Conservation (phyloP, 805 yeast genomes). For the Geotrichum ghanense region DNA sequence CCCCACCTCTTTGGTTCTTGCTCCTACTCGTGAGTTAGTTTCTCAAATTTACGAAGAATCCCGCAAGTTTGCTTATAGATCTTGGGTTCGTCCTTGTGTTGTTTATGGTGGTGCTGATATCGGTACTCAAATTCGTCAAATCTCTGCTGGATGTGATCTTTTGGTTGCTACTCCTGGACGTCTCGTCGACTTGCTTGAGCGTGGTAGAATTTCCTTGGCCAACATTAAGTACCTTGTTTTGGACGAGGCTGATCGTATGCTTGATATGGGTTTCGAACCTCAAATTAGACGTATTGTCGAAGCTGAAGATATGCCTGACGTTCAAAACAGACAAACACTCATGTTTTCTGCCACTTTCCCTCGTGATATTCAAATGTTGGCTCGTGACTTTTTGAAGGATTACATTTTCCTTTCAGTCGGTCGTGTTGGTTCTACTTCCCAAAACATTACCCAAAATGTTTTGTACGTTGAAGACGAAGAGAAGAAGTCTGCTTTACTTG, state of each 20-base stretch:
- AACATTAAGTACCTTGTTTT: slow-evolving; percentile 89
- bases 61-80: slow-evolving; percentile 89
- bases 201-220: slow-evolving; percentile 82
- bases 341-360: slow-evolving; percentile 99
- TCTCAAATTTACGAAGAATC: slow-evolving; percentile 95
- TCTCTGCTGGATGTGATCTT: slow-evolving; percentile 89
- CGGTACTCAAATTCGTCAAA: slow-evolving; percentile 72
- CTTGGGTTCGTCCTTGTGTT: slow-evolving; percentile 95
- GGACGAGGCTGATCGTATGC: slow-evolving; percentile 99
- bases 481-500: slow-evolving; percentile 81
- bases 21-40: slow-evolving; percentile 98
- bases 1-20: slow-evolving; percentile 92
- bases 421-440: slow-evolving; percentile 98
- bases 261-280: slow-evolving; percentile 99
- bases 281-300: slow-evolving; percentile 97
- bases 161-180: slow-evolving; percentile 99
- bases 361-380: slow-evolving; percentile 90
- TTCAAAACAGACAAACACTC: slow-evolving; percentile 84
- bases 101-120: slow-evolving; percentile 99
- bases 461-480: slow-evolving; percentile 88
- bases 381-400: slow-evolving; percentile 92
- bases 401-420: slow-evolving; percentile 96
- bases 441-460: slow-evolving; percentile 91
- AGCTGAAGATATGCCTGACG: slow-evolving; percentile 95
- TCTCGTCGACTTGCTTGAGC: slow-evolving; percentile 86